phyloP scores from a whole-genome alignment of 352 stramenopile species.

The Pythium aphanidermatum region DNA sequence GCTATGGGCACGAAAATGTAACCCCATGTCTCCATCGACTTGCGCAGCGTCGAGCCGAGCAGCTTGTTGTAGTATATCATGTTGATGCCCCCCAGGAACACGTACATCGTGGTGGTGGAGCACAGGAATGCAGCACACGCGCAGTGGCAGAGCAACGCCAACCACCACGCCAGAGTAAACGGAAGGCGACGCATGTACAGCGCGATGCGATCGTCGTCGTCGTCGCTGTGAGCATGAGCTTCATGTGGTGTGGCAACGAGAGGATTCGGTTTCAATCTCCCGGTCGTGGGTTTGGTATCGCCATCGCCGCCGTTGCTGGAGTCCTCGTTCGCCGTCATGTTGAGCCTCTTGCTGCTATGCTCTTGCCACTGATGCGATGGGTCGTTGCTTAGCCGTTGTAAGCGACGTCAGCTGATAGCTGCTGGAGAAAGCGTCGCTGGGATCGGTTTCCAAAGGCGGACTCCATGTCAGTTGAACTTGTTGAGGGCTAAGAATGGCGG shows the following conservation, averaged over 20 bases:
- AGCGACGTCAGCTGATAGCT: constrained; percentile 11
- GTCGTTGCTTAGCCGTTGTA: too few relatives aligned
- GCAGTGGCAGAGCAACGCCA: constrained; percentile 18
- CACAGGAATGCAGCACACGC: constrained; percentile 22
- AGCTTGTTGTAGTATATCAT: constrained; percentile 45
- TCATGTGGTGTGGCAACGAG: neutral
- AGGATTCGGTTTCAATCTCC: too few relatives aligned
- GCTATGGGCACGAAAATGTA: constrained; percentile 24
- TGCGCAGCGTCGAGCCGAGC: constrained; percentile 22
- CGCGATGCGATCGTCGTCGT: constrained; percentile 12
- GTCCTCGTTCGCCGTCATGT: too few relatives aligned
- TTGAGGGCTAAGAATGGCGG: too few relatives aligned
- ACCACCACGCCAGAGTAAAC: constrained; percentile 25
- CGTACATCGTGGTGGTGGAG: constrained; percentile 24
- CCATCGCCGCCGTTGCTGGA: too few relatives aligned
- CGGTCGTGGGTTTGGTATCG: neutral
- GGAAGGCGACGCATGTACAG: constrained; percentile 15
- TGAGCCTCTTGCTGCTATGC: too few relatives aligned
- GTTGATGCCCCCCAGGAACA: constrained; percentile 20
- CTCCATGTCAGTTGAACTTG: too few relatives aligned
- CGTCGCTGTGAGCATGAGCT: neutral
- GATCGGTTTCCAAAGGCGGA: too few relatives aligned
- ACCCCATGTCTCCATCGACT: constrained; percentile 18
- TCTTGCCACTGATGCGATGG: too few relatives aligned
- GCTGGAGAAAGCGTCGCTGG: too few relatives aligned